Evolutionary conservation across 768 basidiomycete species (phyloP).

Genomic region (Bullera alba): DNA sequence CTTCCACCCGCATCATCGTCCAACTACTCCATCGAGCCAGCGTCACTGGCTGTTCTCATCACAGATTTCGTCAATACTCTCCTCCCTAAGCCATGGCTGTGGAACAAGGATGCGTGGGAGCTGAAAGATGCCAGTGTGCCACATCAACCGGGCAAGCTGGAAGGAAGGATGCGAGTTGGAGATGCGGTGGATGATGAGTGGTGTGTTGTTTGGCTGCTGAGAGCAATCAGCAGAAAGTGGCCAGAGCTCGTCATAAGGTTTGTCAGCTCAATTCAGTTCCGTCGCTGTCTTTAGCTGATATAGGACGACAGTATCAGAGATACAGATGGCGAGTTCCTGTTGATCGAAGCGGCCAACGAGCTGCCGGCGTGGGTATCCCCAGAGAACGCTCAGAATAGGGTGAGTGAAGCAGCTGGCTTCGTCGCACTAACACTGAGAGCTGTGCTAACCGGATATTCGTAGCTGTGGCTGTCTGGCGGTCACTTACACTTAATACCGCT

Average conservation of each 20-base stretch:
- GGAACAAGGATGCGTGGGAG: slow-evolving; percentile 45
- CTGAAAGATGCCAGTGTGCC: slow-evolving; percentile 18
- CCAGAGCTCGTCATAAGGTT: slow-evolving; percentile 68
- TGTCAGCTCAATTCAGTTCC: slow-evolving; percentile 28
- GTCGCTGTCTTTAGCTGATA: neutral
- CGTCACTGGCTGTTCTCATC: slow-evolving; percentile 60
- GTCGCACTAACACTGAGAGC: no score
- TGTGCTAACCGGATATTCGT: neutral
- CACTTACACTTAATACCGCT: slow-evolving; percentile 82
- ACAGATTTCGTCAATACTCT: slow-evolving; percentile 56
- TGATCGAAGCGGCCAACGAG: slow-evolving; percentile 90
- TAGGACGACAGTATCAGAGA: slow-evolving; percentile 59
- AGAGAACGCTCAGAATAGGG: slow-evolving; percentile 84
- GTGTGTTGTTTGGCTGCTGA: slow-evolving; percentile 83
- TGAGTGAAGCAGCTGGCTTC: slow-evolving; percentile 51
- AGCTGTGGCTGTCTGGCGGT: slow-evolving; percentile 87
- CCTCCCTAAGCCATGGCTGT: slow-evolving; percentile 44
- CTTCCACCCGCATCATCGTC: slow-evolving; percentile 45
- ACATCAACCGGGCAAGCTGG: slow-evolving; percentile 50
- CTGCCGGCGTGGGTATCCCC: slow-evolving; percentile 89
- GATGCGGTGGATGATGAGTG: slow-evolving; percentile 99
- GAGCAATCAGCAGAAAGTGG: slow-evolving; percentile 68
- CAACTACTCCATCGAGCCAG: slow-evolving; percentile 35
- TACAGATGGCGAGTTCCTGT: slow-evolving; percentile 88
- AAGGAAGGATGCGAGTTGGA: slow-evolving; percentile 83